Conservation (phyloP, 164 flowering plant species). For the Aristolochia fimbriata region DNA sequence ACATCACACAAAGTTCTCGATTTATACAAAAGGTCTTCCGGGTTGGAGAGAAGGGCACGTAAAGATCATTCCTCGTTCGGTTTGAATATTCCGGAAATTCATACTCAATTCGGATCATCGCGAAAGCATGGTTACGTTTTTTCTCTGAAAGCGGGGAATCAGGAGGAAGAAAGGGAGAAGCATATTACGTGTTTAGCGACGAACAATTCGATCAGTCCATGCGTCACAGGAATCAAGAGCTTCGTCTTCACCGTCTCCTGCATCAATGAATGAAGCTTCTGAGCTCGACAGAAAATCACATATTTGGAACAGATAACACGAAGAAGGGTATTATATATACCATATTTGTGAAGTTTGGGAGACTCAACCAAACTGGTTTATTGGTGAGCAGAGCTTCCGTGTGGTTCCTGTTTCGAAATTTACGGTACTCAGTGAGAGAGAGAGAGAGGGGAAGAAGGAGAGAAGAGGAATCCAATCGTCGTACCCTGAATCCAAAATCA, state of each 20-base stretch:
- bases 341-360: constrained; percentile 27
- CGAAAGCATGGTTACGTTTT: neutral
- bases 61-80: constrained; percentile 8
- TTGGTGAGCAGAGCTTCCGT: constrained; percentile 48
- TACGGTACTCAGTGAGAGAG: neutral
- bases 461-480: neutral
- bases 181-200: constrained; percentile 40
- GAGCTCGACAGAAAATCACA: neutral
- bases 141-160: neutral
- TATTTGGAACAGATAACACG: neutral
- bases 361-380: constrained; percentile 58
- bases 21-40: neutral
- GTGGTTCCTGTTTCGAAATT: constrained; percentile 32
- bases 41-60: neutral
- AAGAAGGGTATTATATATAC: neutral
- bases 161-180: constrained; percentile 1
- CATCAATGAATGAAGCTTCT: constrained; percentile 1
- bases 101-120: constrained; percentile 2
- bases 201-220: constrained; percentile 61
- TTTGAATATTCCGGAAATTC: neutral
- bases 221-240: constrained; percentile 50
- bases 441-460: neutral
- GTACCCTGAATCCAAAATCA: constrained; percentile 55
- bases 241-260: constrained; percentile 48
- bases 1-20: neutral